Conservation (phyloP, 352 stramenopile species). For the Globisporangium takayamanum region DNA sequence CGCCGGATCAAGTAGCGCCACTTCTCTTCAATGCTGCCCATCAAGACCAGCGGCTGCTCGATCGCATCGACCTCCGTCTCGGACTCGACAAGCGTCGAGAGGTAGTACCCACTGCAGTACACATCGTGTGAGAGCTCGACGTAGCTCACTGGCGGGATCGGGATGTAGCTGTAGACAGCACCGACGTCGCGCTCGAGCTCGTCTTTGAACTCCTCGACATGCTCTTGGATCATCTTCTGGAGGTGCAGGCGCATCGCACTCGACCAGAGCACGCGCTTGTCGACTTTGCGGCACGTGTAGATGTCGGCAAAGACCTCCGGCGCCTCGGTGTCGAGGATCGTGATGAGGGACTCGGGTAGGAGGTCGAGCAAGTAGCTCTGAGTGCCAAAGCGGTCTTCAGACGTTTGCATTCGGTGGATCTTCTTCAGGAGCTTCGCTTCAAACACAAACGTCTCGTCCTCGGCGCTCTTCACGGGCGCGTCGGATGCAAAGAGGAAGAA, state of each 20-base stretch:
- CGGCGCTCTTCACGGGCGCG: constrained; percentile 16
- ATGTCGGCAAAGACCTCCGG: constrained; percentile 61
- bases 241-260: constrained; percentile 62
- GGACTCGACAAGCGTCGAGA: constrained; percentile 58
- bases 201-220: constrained; percentile 64
- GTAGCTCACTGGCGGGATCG: constrained; percentile 65
- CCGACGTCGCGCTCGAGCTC: constrained; percentile 47
- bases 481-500: constrained; percentile 67
- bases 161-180: constrained; percentile 49
- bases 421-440: constrained; percentile 56
- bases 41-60: constrained; percentile 67
- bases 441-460: constrained; percentile 36
- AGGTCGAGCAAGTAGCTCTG: constrained; percentile 71
- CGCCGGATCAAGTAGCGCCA: constrained; percentile 51
- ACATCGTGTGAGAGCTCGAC: constrained; percentile 65
- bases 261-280: constrained; percentile 72
- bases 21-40: constrained; percentile 76
- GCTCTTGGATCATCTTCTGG: constrained; percentile 64
- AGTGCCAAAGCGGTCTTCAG: constrained; percentile 29
- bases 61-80: constrained; percentile 52
- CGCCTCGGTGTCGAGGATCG: constrained; percentile 54
- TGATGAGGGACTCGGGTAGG: constrained; percentile 66
- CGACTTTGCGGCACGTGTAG: constrained; percentile 41
- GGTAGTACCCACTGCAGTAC: constrained; percentile 69
- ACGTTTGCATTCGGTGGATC: constrained; percentile 57